Evolutionary conservation across 176 grass and related monocot genomes (phyloP).

Genomic region (Guadua angustifolia): DNA sequence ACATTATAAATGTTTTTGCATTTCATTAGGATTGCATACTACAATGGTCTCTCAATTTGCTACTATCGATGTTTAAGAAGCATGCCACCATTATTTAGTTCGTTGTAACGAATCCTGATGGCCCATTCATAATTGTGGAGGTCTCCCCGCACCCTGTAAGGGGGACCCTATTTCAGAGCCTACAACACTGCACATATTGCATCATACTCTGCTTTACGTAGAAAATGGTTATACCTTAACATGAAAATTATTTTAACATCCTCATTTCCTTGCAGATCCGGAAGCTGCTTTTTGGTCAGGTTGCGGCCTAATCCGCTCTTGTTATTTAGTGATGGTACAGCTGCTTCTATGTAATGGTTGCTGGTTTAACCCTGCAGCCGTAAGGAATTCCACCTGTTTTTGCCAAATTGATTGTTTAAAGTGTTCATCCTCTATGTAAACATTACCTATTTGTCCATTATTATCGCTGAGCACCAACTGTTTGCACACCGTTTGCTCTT

Average conservation of each 20-base stretch:
- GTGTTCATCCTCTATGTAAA: conserved; percentile 56
- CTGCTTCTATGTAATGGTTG: conserved; percentile 50
- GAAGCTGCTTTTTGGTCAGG: conserved; percentile 65
- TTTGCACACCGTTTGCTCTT: conserved; percentile 46
- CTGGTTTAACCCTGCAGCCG: conserved; percentile 28
- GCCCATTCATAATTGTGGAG: not conserved
- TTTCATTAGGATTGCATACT: conserved; percentile 9
- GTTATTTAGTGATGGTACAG: conserved; percentile 38
- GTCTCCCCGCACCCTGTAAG: not conserved
- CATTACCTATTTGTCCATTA: conserved; percentile 69
- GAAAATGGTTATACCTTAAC: not conserved
- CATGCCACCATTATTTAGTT: not conserved
- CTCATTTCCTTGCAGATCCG: conserved; percentile 55
- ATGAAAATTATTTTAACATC: conserved; percentile 3
- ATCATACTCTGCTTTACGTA: not conserved
- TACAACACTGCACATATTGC: not conserved
- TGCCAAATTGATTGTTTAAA: conserved; percentile 59
- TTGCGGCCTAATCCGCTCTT: conserved; percentile 45
- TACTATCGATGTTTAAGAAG: conserved; percentile 3
- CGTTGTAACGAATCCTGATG: not conserved
- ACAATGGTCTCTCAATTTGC: not conserved
- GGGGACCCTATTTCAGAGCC: not conserved
- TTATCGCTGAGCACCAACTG: conserved; percentile 41
- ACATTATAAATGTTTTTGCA: not conserved
- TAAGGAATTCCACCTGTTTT: conserved; percentile 41